Conservation (phyloP, 305 asterid genomes). For the Solanum hybrid region DNA sequence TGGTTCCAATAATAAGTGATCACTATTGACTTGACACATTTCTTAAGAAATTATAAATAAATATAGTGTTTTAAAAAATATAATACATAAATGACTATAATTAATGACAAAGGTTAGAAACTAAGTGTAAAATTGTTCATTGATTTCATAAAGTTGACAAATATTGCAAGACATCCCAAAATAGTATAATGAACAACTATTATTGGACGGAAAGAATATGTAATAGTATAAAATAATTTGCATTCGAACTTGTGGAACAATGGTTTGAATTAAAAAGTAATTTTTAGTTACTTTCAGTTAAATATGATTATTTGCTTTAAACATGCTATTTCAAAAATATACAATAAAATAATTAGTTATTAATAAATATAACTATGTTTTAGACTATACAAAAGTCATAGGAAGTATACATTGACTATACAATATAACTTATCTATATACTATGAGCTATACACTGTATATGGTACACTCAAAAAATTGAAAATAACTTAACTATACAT, state of each 20-base stretch:
- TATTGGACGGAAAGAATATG: background rate
- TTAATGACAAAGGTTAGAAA: too few relatives aligned
- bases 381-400: background rate
- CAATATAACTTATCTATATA: too few relatives aligned
- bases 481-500: background rate
- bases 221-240: background rate
- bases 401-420: background rate
- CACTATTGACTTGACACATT: too few relatives aligned
- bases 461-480: background rate
- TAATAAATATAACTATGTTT: too few relatives aligned
- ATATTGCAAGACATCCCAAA: background rate
- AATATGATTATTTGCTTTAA: background rate
- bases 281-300: background rate
- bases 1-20: rapidly evolving
- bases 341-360: too few relatives aligned
- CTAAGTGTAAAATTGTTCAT: too few relatives aligned
- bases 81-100: too few relatives aligned
- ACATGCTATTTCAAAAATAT: background rate
- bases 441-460: background rate
- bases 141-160: too few relatives aligned
- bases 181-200: too few relatives aligned
- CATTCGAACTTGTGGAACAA: background rate
- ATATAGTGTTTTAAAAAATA: too few relatives aligned
- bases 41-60: too few relatives aligned
- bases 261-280: background rate